Evolutionary conservation across 768 basidiomycete genomes (phyloP).

Genomic region (Podaxis sp.): DNA sequence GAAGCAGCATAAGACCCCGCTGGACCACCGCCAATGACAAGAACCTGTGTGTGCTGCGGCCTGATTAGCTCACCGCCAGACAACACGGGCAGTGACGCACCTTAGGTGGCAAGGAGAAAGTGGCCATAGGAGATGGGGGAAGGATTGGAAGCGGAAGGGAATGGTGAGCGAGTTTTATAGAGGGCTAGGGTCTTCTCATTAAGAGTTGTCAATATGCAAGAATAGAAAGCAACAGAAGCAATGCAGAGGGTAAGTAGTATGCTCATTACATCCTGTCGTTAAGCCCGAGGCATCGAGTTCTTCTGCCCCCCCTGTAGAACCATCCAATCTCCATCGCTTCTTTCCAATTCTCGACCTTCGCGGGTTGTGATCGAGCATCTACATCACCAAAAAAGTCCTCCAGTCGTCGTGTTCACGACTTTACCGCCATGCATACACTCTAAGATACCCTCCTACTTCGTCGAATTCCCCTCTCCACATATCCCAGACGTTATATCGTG

Average conservation of each 20-base stretch:
- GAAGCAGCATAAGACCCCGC: slow-evolving; percentile 58
- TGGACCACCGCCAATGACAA: slow-evolving; percentile 54
- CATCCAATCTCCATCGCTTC: slow-evolving; percentile 14
- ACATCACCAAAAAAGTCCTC: slow-evolving; percentile 6
- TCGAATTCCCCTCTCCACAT: slow-evolving; percentile 8
- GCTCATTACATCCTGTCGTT: slow-evolving; percentile 15
- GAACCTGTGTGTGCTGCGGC: slow-evolving; percentile 40
- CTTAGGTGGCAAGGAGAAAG: slow-evolving; percentile 31
- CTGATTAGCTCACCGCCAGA: slow-evolving; percentile 1
- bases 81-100: slow-evolving; percentile 19
- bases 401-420: not conserved
- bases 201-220: slow-evolving; percentile 8
- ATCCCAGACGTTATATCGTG: not conserved
- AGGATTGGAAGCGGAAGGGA: slow-evolving; percentile 17
- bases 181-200: slow-evolving; percentile 4
- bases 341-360: slow-evolving; percentile 16
- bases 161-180: slow-evolving; percentile 11
- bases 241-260: slow-evolving; percentile 12
- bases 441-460: slow-evolving; percentile 4
- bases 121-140: slow-evolving; percentile 26
- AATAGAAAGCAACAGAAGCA: slow-evolving; percentile 9
- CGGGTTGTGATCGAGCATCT: slow-evolving; percentile 10
- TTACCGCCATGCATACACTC: slow-evolving; percentile 9
- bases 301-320: slow-evolving; percentile 14
- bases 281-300: slow-evolving; percentile 12